These are phyloP conservation scores for Hemerocallis citrina DNA, from an alignment of 106 monocot genomes.

Conservation along the genomic window DNA sequence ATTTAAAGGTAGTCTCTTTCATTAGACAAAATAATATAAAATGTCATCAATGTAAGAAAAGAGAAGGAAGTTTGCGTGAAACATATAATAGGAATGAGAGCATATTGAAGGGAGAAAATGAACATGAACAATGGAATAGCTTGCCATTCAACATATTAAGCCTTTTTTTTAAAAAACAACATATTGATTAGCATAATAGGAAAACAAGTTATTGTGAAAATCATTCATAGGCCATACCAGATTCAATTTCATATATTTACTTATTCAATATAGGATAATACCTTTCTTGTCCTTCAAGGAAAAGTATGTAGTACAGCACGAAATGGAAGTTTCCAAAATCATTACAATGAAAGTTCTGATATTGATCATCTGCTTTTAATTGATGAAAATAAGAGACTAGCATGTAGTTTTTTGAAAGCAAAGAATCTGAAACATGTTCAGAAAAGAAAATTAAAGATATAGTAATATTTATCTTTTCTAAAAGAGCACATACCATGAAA, in stretches of 20 bases:
- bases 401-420: not conserved
- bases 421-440: not conserved
- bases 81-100: not conserved
- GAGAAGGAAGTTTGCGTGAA: not conserved
- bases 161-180: not conserved
- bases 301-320: too few species aligned
- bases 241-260: not conserved
- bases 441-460: conserved; percentile 4
- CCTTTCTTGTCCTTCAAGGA: too few species aligned
- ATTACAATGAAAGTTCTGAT: not conserved
- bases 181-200: not conserved
- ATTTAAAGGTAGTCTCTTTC: not conserved
- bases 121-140: conserved; percentile 8
- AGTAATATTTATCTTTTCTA: conserved; percentile 1
- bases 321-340: too few species aligned
- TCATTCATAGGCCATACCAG: not conserved
- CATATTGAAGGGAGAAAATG: not conserved
- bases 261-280: too few species aligned
- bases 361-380: not conserved
- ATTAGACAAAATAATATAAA: conserved; percentile 1
- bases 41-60: not conserved
- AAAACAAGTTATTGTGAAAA: not conserved
- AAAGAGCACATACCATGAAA: not conserved
- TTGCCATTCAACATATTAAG: conserved; percentile 8
- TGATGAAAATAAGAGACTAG: not conserved